phyloP scores from a whole-genome alignment of 495 filamentous ascomycete species.

The Penicillium odoratum region DNA sequence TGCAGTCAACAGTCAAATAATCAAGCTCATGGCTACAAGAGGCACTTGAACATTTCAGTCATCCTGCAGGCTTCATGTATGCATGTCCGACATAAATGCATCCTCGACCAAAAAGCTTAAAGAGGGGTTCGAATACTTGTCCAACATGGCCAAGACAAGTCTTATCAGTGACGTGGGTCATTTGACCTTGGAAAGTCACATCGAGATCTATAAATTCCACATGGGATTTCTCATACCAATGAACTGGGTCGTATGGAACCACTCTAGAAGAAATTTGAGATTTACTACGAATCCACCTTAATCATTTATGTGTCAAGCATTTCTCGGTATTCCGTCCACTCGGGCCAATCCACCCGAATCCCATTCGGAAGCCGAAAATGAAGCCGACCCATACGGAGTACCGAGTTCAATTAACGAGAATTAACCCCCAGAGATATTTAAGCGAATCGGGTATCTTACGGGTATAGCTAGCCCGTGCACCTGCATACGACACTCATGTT shows the following conservation, averaged over 20 bases:
- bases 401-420: too few species aligned
- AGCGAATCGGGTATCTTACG: neutral
- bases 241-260: neutral
- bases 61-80: neutral
- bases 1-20: too few species aligned
- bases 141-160: neutral
- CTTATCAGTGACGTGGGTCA: neutral
- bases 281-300: neutral
- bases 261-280: neutral
- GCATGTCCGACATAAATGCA: neutral
- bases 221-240: neutral
- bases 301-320: neutral
- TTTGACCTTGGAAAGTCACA: neutral
- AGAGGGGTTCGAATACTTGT: neutral
- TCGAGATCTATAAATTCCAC: neutral
- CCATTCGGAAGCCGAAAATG: neutral
- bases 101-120: neutral
- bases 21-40: too few species aligned
- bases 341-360: conserved; percentile 6
- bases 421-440: too few species aligned
- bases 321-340: conserved; percentile 8
- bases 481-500: conserved; percentile 9
- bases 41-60: neutral
- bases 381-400: conserved; percentile 1
- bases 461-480: neutral